These are phyloP conservation scores for Magnusiomyces paraingens DNA, from an alignment of 1,139 yeast species.

Conservation along the genomic window DNA sequence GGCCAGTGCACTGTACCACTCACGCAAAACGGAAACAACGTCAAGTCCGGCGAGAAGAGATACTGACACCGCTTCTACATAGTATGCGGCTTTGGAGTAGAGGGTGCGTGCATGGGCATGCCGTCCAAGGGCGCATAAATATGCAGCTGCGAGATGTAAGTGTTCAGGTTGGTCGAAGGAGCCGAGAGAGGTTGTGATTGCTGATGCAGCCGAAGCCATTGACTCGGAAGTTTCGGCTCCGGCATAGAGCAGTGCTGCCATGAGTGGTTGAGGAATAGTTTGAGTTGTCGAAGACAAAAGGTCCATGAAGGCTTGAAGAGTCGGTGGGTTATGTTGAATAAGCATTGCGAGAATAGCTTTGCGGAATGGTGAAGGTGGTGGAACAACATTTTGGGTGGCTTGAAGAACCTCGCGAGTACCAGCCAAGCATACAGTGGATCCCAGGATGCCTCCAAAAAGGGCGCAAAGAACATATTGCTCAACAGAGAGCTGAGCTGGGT, in stretches of 20 bases:
- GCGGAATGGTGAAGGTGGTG: not conserved
- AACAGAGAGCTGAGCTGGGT: conserved; percentile 6
- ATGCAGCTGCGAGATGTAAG: conserved; percentile 11
- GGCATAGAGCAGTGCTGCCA: not conserved
- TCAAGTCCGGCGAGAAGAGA: conserved; percentile 5
- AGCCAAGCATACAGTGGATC: conserved; percentile 8
- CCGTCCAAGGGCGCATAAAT: conserved; percentile 10
- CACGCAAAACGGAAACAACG: not conserved
- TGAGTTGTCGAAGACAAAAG: not conserved
- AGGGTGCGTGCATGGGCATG: conserved; percentile 10
- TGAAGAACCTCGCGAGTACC: conserved; percentile 9
- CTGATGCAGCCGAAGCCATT: not conserved
- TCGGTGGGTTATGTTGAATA: not conserved
- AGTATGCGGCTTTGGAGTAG: conserved; percentile 7
- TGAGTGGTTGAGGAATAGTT: not conserved
- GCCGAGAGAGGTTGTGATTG: not conserved
- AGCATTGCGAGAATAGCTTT: conserved; percentile 9
- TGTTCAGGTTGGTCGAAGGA: conserved; percentile 8
- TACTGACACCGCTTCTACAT: conserved; percentile 12
- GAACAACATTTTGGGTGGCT: not conserved
- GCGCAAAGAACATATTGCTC: conserved; percentile 15
- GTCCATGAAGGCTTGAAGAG: no score
- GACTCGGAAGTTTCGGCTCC: not conserved
- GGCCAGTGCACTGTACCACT: conserved; percentile 17
- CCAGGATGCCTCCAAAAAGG: conserved; percentile 12